Conservation (phyloP, 768 basidiomycete species). For the Hortiboletus campestris region DNA sequence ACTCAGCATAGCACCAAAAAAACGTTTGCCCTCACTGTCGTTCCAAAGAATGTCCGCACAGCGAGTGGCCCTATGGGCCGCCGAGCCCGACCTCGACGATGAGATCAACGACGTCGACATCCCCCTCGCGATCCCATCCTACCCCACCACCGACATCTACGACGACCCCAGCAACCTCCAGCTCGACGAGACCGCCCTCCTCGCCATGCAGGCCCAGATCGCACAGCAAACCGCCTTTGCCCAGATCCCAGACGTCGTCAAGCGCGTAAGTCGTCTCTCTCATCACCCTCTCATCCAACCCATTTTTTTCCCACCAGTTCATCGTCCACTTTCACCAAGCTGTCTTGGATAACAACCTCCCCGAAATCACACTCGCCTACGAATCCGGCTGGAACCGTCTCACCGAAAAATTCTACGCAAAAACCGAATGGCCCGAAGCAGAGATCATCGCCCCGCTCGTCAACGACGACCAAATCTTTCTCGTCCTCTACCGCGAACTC, state of each 20-base stretch:
- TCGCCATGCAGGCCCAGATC: constrained; percentile 80
- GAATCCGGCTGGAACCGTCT: constrained; percentile 97
- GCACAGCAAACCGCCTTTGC: constrained; percentile 80
- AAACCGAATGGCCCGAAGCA: constrained; percentile 96
- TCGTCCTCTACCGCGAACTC: constrained; percentile 94
- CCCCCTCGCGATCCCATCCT: constrained; percentile 29
- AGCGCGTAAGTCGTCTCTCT: constrained; percentile 57
- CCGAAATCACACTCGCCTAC: constrained; percentile 89
- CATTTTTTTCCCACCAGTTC: constrained; percentile 52
- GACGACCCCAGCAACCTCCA: constrained; percentile 44
- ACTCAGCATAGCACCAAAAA: not conserved
- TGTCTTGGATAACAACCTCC: constrained; percentile 85
- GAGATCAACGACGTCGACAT: constrained; percentile 70
- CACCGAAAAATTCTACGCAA: constrained; percentile 93
- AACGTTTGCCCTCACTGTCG: not conserved
- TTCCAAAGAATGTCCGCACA: constrained; percentile 47
- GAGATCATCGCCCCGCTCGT: constrained; percentile 94
- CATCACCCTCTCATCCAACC: not conserved
- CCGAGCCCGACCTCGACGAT: constrained; percentile 78
- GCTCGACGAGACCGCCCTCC: constrained; percentile 66
- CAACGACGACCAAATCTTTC: constrained; percentile 93
- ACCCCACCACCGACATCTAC: constrained; percentile 28
- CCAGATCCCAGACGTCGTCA: constrained; percentile 85
- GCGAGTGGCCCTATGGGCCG: constrained; percentile 70
- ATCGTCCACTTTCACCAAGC: constrained; percentile 95